These are phyloP conservation scores for Henckelia pumila DNA, from an alignment of 257 asterid species.

Conservation along the genomic window DNA sequence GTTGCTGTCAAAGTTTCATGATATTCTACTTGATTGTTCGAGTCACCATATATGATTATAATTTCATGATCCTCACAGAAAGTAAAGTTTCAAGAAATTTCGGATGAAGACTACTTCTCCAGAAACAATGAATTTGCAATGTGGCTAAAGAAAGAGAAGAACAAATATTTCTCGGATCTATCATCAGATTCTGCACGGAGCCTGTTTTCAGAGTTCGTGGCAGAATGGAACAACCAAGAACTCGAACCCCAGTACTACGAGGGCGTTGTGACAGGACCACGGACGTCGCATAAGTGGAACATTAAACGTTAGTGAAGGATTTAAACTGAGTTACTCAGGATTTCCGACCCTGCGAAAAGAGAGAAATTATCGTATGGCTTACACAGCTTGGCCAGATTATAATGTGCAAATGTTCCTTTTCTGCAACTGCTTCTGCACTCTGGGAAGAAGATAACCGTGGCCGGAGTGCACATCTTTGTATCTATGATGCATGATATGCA, in stretches of 20 bases:
- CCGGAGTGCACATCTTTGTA: not conserved
- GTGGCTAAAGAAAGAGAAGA: conserved; percentile 85
- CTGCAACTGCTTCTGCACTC: not conserved
- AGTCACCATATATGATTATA: too few species aligned
- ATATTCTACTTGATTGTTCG: not conserved
- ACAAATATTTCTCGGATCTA: conserved; percentile 65
- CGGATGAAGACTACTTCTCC: conserved; percentile 79
- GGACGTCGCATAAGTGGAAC: conserved; percentile 84
- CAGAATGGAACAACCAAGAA: conserved; percentile 67
- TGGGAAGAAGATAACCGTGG: not conserved
- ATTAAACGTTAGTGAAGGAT: conserved; percentile 43
- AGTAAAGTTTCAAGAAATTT: conserved; percentile 54
- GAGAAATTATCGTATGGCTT: not conserved
- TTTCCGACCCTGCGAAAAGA: not conserved
- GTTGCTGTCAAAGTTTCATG: conserved; percentile 3
- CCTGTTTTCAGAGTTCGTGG: conserved; percentile 59
- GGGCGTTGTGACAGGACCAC: conserved; percentile 75
- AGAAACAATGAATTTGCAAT: conserved; percentile 83
- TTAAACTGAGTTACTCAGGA: not conserved
- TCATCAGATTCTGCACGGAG: conserved; percentile 68
- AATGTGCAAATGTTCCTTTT: not conserved
- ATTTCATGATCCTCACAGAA: conserved; percentile 36
- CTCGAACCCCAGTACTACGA: conserved; percentile 71
- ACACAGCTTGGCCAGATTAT: not conserved
- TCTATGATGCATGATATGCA: not conserved